A percentile compares a stretch with the other conserved stretches of the same genome.
Conservation (phyloP, 2,329 filamentous ascomycete genomes). For the Fusarium sp. region DNA sequence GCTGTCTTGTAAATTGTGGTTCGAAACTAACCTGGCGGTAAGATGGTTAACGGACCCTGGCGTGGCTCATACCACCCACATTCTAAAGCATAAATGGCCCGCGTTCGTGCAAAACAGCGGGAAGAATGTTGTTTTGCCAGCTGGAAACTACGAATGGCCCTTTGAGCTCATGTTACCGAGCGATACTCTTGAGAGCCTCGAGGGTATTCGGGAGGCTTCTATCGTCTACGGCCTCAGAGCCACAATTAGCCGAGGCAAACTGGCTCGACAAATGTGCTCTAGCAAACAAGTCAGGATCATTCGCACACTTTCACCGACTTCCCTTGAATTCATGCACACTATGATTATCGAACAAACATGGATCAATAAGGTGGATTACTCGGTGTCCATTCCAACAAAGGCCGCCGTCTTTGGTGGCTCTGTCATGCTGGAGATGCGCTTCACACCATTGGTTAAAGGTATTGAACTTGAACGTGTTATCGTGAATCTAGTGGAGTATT, state of each 20-base stretch:
- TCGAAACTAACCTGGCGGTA: conserved; percentile 3
- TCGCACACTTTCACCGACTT: conserved; percentile 79
- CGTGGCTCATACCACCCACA: conserved; percentile 67
- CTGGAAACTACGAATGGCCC: conserved; percentile 87
- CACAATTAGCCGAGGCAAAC: conserved; percentile 86
- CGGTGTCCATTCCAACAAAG: conserved; percentile 91
- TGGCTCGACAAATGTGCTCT: conserved; percentile 85
- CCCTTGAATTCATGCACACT: conserved; percentile 83
- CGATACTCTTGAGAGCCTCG: conserved; percentile 84
- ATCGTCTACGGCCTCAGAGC: conserved; percentile 93
- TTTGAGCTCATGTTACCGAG: conserved; percentile 81
- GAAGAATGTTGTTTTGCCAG: conserved; percentile 70
- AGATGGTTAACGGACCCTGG: conserved; percentile 68
- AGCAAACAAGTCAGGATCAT: conserved; percentile 83
- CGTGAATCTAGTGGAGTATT: conserved; percentile 82
- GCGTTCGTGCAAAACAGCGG: conserved; percentile 71
- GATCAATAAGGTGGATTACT: conserved; percentile 97
- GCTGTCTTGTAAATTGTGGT: fast-evolving
- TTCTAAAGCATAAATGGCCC: conserved; percentile 78
- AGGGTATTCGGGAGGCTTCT: conserved; percentile 87
- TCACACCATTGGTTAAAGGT: conserved; percentile 90
- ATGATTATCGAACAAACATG: conserved; percentile 97
- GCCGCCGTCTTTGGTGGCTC: conserved; percentile 91
- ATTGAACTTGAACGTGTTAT: conserved; percentile 84
- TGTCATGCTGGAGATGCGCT: conserved; percentile 86